Base-by-base conservation (phyloP, 768 basidiomycete species). In the Pseudohyphozyma bogoriensis region DNA sequence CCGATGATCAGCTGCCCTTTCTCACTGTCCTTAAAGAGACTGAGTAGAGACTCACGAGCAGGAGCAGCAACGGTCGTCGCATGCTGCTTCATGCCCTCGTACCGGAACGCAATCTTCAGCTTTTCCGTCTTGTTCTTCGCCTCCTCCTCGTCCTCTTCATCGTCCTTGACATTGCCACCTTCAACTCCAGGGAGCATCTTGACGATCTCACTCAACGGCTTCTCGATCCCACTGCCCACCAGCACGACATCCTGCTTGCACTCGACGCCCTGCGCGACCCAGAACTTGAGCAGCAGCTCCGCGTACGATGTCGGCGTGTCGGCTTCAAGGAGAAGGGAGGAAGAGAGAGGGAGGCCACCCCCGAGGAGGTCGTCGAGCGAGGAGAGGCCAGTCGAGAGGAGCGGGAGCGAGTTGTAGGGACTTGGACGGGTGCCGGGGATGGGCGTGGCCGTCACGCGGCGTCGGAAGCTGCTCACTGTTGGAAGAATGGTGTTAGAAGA, bases 81-180 rank as follows among this genome's bases (percentile, higher is more conserved):
- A 73, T 95, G 93, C 74, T 79, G 84, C 75, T 85, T 87, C 87
- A 96, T 87, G 59, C 84, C 80, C 70, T 89, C 89, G 74, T 99
- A 99, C 71, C 95, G 81, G 88, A 95, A 99, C 33, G 95, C 95
- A 68, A 99, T 97, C 76, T 87, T 93, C 65, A 92, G 86, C 68
- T 83, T 83, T 31, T 82, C 78, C 44, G 76, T 79, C 15, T 55
- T 51, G 1, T 58, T 69, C 44, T 68, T 63, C 6, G 67, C 66
- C 45, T 64, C 69, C 15, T 68, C 69, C 52, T 71, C 73, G 65
- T 78, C 78, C 16, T 71, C 70, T 16, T 68, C 68, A 22, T 62
- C 64, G 13, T 60, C 62, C 63, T 6, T 45, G 46, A n/a, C 69
- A 31, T 74, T 74, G 16, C 75, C 74, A 22, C 72, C 71, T n/a